Base-by-base conservation (phyloP, 768 basidiomycete species). In the Galerina sulciceps region DNA sequence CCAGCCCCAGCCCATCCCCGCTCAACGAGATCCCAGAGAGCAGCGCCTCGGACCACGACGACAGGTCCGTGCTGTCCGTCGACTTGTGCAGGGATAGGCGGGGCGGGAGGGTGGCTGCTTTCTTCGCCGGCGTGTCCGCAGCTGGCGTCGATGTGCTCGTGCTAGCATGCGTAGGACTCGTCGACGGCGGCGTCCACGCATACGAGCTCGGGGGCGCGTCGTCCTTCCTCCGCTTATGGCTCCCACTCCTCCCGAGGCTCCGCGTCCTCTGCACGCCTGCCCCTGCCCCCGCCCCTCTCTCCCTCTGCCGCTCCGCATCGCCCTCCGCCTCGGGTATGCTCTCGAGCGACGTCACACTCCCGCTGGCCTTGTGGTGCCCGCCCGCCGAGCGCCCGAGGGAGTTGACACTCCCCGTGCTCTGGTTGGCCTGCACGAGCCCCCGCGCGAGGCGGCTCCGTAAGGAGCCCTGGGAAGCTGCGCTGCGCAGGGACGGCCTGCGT, bases 31-130 rank as follows among this genome's bases (percentile, higher is more conserved):
- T 79, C 2, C 80, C 83, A n/a, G 75, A 81, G 34, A 87, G 75
- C 36, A 87, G 63, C 6, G 82, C 76, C 63, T 82, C 78, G 10
- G 82, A 77, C 87, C 86, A 87, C 23, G 76, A 76, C 10, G 78
- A 75, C 23, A 86, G 72, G 60, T 81, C 85, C 11, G 71, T 66
- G 55, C 69, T 71, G 44, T 73, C 74, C 38, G 82, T 79, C 36
- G 76, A 75, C 45, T 72, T 70, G 57, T 85, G 83, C 26, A 86
- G 73, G 4, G 85, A 86, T 31, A 88, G 65, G 13, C 86, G 80
- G 10, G 86, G 86, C 0, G 86, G 82, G 18, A 74, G 66, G 1
- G 71, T 70, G 2, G 20, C 18, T 9, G 57, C 22, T n/a, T 53
- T 41, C 41, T 58, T 58, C 10, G 55, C 31, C 38, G 34, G 41